Evolutionary conservation across 2,329 filamentous ascomycete genomes (phyloP).

Genomic region (Bipolaris zeicola): DNA sequence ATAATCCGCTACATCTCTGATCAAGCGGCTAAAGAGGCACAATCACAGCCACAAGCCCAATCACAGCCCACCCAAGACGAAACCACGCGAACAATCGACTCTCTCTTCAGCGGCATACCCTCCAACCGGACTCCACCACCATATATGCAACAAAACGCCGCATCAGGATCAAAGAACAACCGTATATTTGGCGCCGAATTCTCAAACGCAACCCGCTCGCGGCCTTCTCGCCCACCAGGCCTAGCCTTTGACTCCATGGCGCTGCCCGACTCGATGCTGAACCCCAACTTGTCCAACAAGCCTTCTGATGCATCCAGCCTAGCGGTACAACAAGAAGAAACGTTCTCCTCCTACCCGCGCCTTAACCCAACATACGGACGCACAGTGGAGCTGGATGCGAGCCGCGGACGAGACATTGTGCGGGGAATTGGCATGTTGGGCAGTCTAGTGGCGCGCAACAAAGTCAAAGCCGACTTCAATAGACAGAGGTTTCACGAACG

Average conservation of each 20-base stretch:
- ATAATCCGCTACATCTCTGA: constrained; percentile 2
- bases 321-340: constrained; percentile 25
- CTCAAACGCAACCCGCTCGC: constrained; percentile 7
- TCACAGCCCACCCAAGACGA: constrained; percentile 10
- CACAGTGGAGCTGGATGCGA: constrained; percentile 44
- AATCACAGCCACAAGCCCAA: constrained; percentile 1
- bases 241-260: constrained; percentile 31
- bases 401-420: constrained; percentile 53
- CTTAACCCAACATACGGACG: constrained; percentile 51
- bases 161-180: background rate
- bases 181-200: constrained; percentile 30
- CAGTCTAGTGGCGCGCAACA: constrained; percentile 58
- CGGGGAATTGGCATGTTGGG: constrained; percentile 54
- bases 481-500: constrained; percentile 76
- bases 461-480: constrained; percentile 60
- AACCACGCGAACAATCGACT: constrained; percentile 30
- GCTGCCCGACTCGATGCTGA: constrained; percentile 16
- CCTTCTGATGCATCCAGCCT: constrained; percentile 19
- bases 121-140: constrained; percentile 5
- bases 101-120: constrained; percentile 27
- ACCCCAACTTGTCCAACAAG: constrained; percentile 26
- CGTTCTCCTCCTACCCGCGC: constrained; percentile 35
- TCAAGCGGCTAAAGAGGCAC: constrained; percentile 1
- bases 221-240: constrained; percentile 1
- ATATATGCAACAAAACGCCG: background rate